phyloP scores from a whole-genome alignment of 345 rosid species.

The Syzygium aromaticum region DNA sequence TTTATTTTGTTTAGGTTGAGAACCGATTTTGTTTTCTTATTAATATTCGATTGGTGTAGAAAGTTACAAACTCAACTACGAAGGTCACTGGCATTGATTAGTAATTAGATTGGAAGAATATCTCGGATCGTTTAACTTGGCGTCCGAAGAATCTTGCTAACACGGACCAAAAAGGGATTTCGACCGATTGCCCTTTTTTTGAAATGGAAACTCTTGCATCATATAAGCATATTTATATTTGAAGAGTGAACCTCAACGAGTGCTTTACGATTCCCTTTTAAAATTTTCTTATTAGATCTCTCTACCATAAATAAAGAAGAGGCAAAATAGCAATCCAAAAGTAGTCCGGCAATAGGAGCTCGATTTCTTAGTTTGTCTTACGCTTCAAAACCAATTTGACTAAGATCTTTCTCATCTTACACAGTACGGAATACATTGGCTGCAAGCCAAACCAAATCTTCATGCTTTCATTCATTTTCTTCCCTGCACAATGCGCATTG shows the following conservation, averaged over 20 bases:
- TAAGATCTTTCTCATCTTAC: not conserved
- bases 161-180: not conserved
- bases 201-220: not conserved
- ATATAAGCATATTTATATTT: not conserved
- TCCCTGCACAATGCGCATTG: not conserved
- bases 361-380: not conserved
- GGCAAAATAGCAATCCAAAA: not conserved
- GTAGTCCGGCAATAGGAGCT: not conserved
- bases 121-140: accelerated
- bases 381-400: not conserved
- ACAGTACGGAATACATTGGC: not conserved
- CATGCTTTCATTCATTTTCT: not conserved
- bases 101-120: not conserved
- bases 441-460: not conserved
- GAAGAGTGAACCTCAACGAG: not conserved
- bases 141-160: not conserved
- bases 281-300: not conserved
- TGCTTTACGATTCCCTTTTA: not conserved
- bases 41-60: not conserved
- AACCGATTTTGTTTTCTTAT: not conserved
- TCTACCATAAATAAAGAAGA: not conserved
- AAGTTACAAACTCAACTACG: not conserved
- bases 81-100: not conserved
- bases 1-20: not conserved
- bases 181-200: accelerated